phyloP scores from a whole-genome alignment of 257 asterid species.

The Vinca minor region DNA sequence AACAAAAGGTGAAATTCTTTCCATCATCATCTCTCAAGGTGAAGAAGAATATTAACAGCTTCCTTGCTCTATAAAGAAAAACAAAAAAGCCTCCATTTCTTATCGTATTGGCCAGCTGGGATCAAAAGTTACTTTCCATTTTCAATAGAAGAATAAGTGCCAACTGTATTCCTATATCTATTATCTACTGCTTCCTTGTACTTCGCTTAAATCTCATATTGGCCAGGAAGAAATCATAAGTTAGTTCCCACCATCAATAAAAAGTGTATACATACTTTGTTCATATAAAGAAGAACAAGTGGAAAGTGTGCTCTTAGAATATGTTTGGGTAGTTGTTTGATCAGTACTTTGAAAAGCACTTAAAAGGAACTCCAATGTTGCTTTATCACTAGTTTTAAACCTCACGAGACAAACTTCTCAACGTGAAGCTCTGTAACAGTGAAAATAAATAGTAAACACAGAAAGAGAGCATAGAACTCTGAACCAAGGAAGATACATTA shows the following conservation, averaged over 20 bases:
- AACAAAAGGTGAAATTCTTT: background rate
- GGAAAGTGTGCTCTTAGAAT: background rate
- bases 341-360: conserved; percentile 10
- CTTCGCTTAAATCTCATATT: background rate
- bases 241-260: background rate
- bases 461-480: background rate
- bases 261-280: background rate
- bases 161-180: background rate
- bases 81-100: background rate
- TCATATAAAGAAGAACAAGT: background rate
- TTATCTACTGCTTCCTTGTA: background rate
- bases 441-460: conserved; percentile 7
- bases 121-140: background rate
- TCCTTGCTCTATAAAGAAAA: background rate
- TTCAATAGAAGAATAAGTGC: background rate
- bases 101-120: background rate
- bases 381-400: conserved; percentile 32
- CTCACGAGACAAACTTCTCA: conserved; percentile 22
- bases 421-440: conserved; percentile 26
- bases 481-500: background rate
- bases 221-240: background rate
- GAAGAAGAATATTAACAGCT: background rate
- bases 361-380: conserved; percentile 12
- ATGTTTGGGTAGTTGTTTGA: background rate
- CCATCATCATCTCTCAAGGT: background rate